Conservation (phyloP, 257 asterid species). For the Coffea eugenioides region DNA sequence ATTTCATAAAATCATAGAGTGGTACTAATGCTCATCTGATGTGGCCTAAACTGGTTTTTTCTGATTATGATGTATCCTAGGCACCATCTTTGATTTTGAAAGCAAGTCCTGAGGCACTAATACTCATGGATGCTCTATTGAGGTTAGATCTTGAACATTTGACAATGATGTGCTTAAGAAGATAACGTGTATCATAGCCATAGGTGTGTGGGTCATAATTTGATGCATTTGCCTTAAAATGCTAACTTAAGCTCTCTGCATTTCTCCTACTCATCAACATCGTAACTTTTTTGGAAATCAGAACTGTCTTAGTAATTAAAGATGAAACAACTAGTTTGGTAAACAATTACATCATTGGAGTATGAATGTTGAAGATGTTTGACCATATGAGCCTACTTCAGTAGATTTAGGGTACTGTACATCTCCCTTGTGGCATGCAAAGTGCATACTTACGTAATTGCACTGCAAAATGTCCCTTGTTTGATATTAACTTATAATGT, state of each 20-base stretch:
- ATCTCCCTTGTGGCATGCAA: neutral
- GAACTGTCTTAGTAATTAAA: neutral
- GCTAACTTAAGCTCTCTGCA: neutral
- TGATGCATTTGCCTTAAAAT: neutral
- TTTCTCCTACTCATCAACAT: neutral
- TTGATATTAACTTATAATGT: neutral
- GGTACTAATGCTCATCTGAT: neutral
- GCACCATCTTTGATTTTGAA: slow-evolving; percentile 70
- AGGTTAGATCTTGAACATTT: slow-evolving; percentile 48
- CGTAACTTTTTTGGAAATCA: neutral
- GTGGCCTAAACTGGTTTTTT: slow-evolving; percentile 1
- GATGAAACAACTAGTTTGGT: neutral
- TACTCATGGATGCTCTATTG: slow-evolving; percentile 66
- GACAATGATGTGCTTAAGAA: slow-evolving; percentile 1
- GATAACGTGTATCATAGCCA: neutral
- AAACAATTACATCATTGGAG: neutral
- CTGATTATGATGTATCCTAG: slow-evolving; percentile 40
- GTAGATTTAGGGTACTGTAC: neutral
- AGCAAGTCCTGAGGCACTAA: slow-evolving; percentile 71
- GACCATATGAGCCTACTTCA: neutral
- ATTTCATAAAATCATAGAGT: neutral
- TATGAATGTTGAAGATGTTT: neutral
- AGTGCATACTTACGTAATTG: neutral
- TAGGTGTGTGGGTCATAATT: neutral
- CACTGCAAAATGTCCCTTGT: neutral